These are phyloP conservation scores for Sisymbrium altissimum DNA, from an alignment of 345 rosid genomes.

Conservation along the genomic window DNA sequence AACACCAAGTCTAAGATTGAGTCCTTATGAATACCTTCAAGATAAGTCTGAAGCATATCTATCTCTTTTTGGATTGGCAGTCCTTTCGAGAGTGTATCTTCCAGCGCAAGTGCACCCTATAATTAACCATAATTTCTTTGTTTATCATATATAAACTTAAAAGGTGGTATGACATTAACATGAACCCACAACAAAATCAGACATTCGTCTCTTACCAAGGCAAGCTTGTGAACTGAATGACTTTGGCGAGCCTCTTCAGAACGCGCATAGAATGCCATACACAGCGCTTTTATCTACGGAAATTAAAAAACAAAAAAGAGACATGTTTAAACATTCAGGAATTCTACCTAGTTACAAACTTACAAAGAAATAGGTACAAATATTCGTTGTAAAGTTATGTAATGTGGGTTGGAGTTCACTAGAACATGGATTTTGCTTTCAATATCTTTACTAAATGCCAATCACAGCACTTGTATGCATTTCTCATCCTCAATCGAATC, in stretches of 20 bases:
- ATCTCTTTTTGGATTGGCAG: conserved; percentile 82
- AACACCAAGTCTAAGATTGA: conserved; percentile 71
- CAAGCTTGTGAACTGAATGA: conserved; percentile 93
- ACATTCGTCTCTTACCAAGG: conserved; percentile 52
- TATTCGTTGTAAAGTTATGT: background rate
- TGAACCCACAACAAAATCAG: background rate
- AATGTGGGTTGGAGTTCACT: conserved; percentile 3
- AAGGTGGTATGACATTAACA: background rate
- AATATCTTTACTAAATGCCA: background rate
- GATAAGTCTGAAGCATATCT: conserved; percentile 50
- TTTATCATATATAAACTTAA: conserved; percentile 26
- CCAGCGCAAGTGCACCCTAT: conserved; percentile 86
- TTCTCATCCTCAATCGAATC: background rate
- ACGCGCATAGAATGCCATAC: conserved; percentile 94
- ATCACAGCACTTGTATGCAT: background rate
- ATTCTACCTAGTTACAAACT: background rate
- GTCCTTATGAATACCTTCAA: conserved; percentile 70
- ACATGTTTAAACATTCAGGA: background rate
- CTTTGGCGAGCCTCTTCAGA: conserved; percentile 90
- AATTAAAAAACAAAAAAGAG: background rate
- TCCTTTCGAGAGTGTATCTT: conserved; percentile 87
- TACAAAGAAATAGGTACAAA: background rate
- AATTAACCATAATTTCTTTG: conserved; percentile 16
- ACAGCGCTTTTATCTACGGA: conserved; percentile 75
- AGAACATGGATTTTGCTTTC: background rate